Evolutionary conservation across 2,329 filamentous ascomycete species (phyloP), one percentile per base, ranked within the genome.

Genomic region (Alternaria longipes): DNA sequence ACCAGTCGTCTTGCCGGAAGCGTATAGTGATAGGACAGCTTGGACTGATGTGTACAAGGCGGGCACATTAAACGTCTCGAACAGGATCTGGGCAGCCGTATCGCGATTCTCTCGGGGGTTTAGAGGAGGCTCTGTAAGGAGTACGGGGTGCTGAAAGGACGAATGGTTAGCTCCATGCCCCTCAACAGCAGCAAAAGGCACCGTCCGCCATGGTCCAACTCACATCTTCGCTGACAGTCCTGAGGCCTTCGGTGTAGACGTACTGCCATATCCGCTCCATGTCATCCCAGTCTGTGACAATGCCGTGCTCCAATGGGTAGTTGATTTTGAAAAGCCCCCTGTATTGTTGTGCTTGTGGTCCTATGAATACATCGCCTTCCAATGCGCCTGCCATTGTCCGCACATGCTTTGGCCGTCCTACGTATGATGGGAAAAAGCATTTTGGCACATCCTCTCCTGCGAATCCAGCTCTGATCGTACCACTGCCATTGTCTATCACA

Each of bases 261-360:
- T 97, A 95, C 74, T 96, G 92, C 95, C 95, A 99, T 81, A 99
- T 99, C 83, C 93, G 90, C 84, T 99, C 95, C 95, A 99, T 99
- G 77, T 99, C 95, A 78, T 98, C 95, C 95, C 95, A 99, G 81
- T 99, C 93, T 70, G 95, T 99, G 65, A 99, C 95, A 74, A 99
- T 96, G 71, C 95, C 95, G 79, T 99, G 95, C 82, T 98, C 95
- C 56, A 99, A 84, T 45, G 95, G 95, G 78, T 98, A 98, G 68
- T 89, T 87, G 73, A 99, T 97, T 86, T 98, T 99, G 71, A 99
- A 86, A 63, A 99, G 84, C 3, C 95, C 95, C 74, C 94, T 89
- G 74, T 97, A 85, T 76, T 98, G 94, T 71, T 93, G 91, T 61
- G 94, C 94, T 79, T 93, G 90, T 73, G 94, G 90, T 53, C 95